Base-by-base conservation (phyloP, 2,329 filamentous ascomycete genomes). In the Diaporthe aspalathi region DNA sequence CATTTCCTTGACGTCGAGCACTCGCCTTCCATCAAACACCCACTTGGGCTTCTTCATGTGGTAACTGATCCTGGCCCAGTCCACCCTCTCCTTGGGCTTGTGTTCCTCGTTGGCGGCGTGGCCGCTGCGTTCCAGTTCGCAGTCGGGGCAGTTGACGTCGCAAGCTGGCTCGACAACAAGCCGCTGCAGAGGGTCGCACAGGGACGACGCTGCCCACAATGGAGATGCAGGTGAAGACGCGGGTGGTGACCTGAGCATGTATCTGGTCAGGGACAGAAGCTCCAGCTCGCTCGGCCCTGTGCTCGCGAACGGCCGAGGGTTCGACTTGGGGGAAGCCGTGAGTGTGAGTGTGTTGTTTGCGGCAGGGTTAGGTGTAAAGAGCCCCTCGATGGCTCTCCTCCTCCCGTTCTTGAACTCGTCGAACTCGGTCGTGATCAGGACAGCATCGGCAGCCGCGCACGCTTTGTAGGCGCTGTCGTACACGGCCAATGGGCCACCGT, bases 11-110 rank as follows among this genome's bases (percentile, higher is more conserved):
- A 81, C 82, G 74, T 89, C 84, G 57, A 89, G 83, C 38, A 88
- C 83, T 49, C 86, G 86, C 68, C 85, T 84, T n/a, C 87, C 87
- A 72, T 89, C 87, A 78, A 89, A 89, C 32, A 89, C 80, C 85
- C 86, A 88, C 70, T 83, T 84, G 14, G 87, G 87, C 79, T 85
- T 84, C 62, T 81, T 81, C 86, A 89, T 88, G 73, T 79, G 77
- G 67, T 81, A 77, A 54, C 85, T 81, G 53, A 89, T 85, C 78
- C 80, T 83, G 68, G 80, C 81, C 87, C 87, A 89, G 79, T 89
- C 84, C 22, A 89, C 76, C 47, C 79, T 81, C 77, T 85, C 84
- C 78, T 84, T 86, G 68, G 81, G 74, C 74, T 81, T 83, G 78
- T 85, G 83, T 76, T 85, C 84, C 49, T 81, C 80, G 67, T 80